Conservation (phyloP, 495 filamentous ascomycete species). For the Daldinia loculata region DNA sequence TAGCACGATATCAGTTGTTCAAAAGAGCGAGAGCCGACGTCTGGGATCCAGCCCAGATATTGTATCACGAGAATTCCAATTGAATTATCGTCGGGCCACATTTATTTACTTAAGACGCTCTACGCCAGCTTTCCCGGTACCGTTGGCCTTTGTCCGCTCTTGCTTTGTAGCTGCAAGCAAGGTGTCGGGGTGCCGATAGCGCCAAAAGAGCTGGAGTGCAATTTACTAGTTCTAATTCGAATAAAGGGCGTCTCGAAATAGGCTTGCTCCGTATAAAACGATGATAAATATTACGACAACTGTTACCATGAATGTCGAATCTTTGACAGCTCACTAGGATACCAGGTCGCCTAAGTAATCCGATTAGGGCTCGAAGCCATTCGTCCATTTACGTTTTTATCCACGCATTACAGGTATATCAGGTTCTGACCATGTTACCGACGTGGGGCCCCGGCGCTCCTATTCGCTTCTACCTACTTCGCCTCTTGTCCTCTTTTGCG, state of each 20-base stretch:
- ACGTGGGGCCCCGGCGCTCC: background rate
- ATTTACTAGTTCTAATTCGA: background rate
- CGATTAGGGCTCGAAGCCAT: background rate
- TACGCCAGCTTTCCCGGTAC: background rate
- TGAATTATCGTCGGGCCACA: background rate
- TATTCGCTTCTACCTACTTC: background rate
- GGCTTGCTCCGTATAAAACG: background rate
- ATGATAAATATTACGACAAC: background rate
- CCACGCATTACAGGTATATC: background rate
- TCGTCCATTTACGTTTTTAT: slow-evolving; percentile 19
- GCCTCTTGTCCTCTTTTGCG: background rate
- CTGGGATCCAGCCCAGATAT: background rate
- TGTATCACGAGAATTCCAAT: background rate
- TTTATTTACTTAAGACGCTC: slow-evolving; percentile 3
- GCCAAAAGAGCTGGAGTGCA: background rate
- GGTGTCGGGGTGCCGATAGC: background rate
- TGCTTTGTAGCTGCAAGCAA: slow-evolving; percentile 4
- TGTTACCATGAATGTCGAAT: background rate
- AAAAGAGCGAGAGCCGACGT: background rate
- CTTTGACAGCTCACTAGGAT: background rate
- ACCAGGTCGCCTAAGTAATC: background rate
- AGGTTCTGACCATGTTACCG: background rate
- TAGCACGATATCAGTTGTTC: background rate
- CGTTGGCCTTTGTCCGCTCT: slow-evolving; percentile 18
- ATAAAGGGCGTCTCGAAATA: background rate